A percentile compares a stretch with the other conserved stretches of the same genome.
Conservation (phyloP, 345 rosid species). For the Gossypium stocksii region DNA sequence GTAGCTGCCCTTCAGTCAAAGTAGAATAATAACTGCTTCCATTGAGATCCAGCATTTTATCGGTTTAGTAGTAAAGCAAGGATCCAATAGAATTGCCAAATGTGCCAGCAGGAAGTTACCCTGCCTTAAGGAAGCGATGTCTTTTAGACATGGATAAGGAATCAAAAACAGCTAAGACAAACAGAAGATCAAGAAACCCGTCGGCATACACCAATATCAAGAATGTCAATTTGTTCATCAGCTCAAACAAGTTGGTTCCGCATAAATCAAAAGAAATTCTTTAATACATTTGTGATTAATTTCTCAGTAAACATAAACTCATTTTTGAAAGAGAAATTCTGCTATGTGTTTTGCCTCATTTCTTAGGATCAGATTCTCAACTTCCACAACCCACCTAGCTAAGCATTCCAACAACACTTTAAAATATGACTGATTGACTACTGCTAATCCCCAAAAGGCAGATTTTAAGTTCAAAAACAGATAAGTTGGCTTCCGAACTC, state of each 20-base stretch:
- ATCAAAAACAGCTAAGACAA: neutral
- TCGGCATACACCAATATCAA: neutral
- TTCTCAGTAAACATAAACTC: neutral
- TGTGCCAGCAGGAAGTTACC: neutral
- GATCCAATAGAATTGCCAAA: neutral
- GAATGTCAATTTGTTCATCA: slow-evolving; percentile 2
- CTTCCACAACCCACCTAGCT: neutral
- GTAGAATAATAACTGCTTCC: neutral
- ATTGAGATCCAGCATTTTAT: neutral
- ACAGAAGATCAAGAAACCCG: neutral
- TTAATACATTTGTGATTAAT: neutral
- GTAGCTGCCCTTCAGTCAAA: neutral
- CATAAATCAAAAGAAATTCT: neutral
- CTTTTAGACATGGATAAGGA: neutral
- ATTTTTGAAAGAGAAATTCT: neutral
- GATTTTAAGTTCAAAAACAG: neutral
- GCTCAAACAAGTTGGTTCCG: neutral
- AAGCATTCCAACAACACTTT: neutral
- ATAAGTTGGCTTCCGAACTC: neutral
- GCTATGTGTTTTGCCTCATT: neutral
- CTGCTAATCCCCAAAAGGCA: neutral
- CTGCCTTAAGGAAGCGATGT: neutral
- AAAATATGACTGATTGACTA: neutral
- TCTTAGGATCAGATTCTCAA: neutral
- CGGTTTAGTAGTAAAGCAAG: neutral